Conservation (phyloP, 2,329 filamentous ascomycete species). For the Hypoxylon sp. region DNA sequence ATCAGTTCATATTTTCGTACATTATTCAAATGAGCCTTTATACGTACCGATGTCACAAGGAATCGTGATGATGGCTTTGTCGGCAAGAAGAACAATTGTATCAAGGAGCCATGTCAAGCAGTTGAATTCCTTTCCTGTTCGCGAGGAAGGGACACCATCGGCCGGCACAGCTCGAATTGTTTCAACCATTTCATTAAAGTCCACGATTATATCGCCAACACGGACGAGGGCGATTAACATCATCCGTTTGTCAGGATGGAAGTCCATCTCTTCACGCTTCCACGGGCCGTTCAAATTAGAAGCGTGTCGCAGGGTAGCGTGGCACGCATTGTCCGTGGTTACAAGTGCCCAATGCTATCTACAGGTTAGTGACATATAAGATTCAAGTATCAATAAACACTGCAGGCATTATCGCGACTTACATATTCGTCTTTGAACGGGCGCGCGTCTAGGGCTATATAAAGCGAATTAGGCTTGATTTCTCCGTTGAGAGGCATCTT, state of each 20-base stretch:
- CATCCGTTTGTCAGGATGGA: background rate
- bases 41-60: background rate
- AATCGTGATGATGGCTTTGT: background rate
- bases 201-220: background rate
- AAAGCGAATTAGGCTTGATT: background rate
- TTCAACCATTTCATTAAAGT: background rate
- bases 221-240: background rate
- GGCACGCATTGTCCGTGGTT: background rate
- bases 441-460: background rate
- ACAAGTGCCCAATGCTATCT: background rate
- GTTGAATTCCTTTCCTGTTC: background rate
- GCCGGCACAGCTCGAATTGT: background rate
- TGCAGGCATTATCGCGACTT: background rate
- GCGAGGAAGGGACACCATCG: background rate
- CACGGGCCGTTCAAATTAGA: background rate
- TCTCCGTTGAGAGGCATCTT: background rate
- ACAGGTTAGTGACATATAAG: background rate
- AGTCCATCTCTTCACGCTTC: background rate
- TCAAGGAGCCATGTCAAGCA: background rate
- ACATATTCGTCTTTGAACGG: background rate
- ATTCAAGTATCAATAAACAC: background rate
- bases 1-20: no score
- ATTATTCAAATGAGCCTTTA: no score
- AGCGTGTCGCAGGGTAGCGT: background rate
- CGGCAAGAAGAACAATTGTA: background rate